Base-by-base conservation (phyloP, 345 rosid species). In the Syzygium aromaticum region DNA sequence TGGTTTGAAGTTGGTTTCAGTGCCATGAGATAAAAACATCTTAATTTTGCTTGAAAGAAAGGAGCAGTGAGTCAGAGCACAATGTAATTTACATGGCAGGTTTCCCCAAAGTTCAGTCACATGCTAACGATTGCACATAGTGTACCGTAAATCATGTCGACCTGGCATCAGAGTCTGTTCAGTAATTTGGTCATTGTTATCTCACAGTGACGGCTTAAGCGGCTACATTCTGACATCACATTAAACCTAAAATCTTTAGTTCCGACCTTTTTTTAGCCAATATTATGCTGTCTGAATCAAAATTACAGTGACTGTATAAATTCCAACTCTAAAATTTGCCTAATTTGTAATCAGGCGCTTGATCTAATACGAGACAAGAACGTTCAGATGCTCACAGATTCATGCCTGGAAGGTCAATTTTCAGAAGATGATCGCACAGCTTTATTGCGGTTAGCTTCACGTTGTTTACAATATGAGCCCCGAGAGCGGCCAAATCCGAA, bases 351-450 rank as follows among this genome's bases (percentile, higher is more conserved):
- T 87, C 95, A 97, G 99, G 99, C 99, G 16, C 94, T 97, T 82
- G 99, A 97, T 91, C 93, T 98, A 89, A 98, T 98, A 91, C 92
- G 98, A 78, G 98, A 96, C 90, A 94, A 96, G 89, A 96, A 98
- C 89, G 92, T 98, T 91, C 97, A 95, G 89, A 95, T 92, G 97
- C 91, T 98, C 87, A 94, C 94, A 51, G 99, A 98, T 90, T 98
- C 99, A 86, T 96, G 99, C 92, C 93, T 98, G 91, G 96, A 94
- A 93, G 99, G 99, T 63, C 97, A 96, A 82, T 95, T 95, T 90
- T 93, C 96, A 46, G 92, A 91, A 86, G 97, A 93, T 57, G 99
- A 98, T n/a, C 98, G 98, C 46, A 94, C 99, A 80, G 99, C 95
- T 89, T 92, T 96, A 87, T 94, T 98, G 77, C 96, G 99, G 51